Evolutionary conservation across 2,329 filamentous ascomycete species (phyloP), one percentile per base, ranked within the genome.

Genomic region (Dissoconium aciculare): DNA sequence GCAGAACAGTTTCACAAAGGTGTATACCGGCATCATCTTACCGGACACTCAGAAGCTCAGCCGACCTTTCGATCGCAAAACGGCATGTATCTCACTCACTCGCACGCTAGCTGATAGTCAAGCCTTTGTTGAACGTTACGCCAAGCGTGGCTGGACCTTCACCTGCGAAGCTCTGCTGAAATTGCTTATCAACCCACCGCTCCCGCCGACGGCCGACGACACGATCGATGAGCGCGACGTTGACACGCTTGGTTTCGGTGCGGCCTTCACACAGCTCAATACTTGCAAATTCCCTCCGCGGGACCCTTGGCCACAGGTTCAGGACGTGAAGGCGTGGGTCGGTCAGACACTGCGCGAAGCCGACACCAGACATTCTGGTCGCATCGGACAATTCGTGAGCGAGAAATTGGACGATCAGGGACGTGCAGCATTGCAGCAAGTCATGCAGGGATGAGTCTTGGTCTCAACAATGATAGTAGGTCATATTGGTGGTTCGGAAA

Each of bases 211-310:
- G 11, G 70, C 76, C 2, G 75, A 77, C 34, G 74, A 78, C 34
- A 83, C 91, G 43, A 61, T 81, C 30, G 71, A 74, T 8, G 89
- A 95, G 52, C 76, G 83, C 3, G 87, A 95, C 47, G 80, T 93
- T 15, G 89, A 98, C 47, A 89, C 98, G 53, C 74, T 94, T 43
- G 78, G 82, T 15, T 98, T 98, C 50, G 89, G 89, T 15, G 75
- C 94, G 41, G 87, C 84, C 5, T 98, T 92, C 58, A 95, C 89
- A 1, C 77, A 81, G 17, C 69, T 98, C 39, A 92, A 87, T 60
- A 94, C 87, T 0, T 89, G 87, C 61, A 82, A 78, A 53, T 74
- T 74, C 36, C 63, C 71, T 3, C 60, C 70, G 1, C 67, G 66
- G 30, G 89, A 95, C 52, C 78, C 85, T 12, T 95, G 84, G 63